Percentiles rank a stretch among this genome's conserved stretches.
Conservation (phyloP, 495 filamentous ascomycete species). For the Penicillium manginii region DNA sequence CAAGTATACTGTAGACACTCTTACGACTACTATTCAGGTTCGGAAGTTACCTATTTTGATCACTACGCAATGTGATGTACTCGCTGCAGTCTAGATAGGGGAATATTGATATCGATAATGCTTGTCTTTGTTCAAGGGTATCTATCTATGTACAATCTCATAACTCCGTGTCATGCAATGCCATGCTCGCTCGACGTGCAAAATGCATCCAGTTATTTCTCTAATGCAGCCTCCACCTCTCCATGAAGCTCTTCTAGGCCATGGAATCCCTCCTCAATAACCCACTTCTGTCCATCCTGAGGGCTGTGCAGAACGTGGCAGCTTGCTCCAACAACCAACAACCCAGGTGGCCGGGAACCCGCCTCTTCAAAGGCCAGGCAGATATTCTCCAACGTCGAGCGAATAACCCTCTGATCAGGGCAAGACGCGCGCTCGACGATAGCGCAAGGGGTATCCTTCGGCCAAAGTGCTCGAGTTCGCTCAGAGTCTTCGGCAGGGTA, state of each 20-base stretch:
- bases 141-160: conserved; percentile 26
- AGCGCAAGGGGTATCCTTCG: conserved; percentile 75
- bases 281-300: conserved; percentile 66
- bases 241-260: conserved; percentile 55
- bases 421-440: conserved; percentile 95
- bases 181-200: neutral
- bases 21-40: too few species aligned
- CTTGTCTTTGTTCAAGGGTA: conserved; percentile 21
- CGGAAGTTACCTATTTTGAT: too few species aligned
- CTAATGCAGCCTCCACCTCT: conserved; percentile 26
- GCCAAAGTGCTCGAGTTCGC: conserved; percentile 43
- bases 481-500: conserved; percentile 22
- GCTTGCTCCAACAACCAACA: conserved; percentile 84
- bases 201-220: conserved; percentile 13
- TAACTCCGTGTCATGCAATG: conserved; percentile 14
- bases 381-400: conserved; percentile 80
- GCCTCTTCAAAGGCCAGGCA: conserved; percentile 84
- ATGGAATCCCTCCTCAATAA: conserved; percentile 87
- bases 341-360: conserved; percentile 84
- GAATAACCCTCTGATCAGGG: conserved; percentile 89
- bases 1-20: too few species aligned
- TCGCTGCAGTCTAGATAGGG: neutral
- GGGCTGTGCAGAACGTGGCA: conserved; percentile 73
- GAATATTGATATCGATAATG: neutral
- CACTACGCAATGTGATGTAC: too few species aligned